A percentile compares a stretch with the other conserved stretches of the same genome.
These are phyloP conservation scores for Datisca glomerata DNA, from an alignment of 306 rosid genomes.

Conservation along the genomic window DNA sequence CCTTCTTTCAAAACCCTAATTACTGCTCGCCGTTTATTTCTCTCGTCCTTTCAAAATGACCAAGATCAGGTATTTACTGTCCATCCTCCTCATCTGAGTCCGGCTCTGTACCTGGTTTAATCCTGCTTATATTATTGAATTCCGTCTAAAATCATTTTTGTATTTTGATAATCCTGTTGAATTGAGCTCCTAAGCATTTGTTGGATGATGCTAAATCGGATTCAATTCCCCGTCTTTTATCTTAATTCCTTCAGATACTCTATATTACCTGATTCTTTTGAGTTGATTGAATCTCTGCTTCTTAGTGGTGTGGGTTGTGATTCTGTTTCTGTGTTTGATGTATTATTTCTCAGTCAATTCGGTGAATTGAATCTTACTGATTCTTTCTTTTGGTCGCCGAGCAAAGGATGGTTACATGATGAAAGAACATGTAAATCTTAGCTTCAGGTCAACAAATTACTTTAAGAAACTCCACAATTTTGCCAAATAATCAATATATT, in stretches of 20 bases:
- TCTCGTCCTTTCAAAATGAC: conserved; percentile 7
- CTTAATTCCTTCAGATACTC: conserved; percentile 10
- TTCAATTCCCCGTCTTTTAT: conserved; percentile 20
- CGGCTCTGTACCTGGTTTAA: not conserved
- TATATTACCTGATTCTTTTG: conserved; percentile 16
- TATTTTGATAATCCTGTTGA: not conserved
- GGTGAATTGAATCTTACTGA: conserved; percentile 25
- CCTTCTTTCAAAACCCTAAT: conserved; percentile 60
- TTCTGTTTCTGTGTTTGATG: conserved; percentile 10
- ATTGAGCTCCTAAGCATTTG: conserved; percentile 22
- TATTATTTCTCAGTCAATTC: conserved; percentile 16
- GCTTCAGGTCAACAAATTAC: too few relatives aligned
- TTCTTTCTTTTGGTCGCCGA: conserved; percentile 10
- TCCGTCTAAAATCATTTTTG: not conserved
- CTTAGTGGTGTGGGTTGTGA: too few relatives aligned
- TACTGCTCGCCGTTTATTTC: conserved; percentile 25
- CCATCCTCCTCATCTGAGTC: conserved; percentile 11
- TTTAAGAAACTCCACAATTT: too few relatives aligned
- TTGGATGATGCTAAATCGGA: conserved; percentile 8
- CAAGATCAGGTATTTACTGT: conserved; percentile 51
- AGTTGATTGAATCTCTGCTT: conserved; percentile 16
- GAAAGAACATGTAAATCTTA: too few relatives aligned
- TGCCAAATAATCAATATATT: conserved; percentile 9
- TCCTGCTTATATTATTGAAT: conserved; percentile 3
- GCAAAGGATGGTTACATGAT: conserved; percentile 17